These are phyloP conservation scores for Ophiostoma quercus DNA, from an alignment of 2,329 filamentous ascomycete species.

Conservation along the genomic window DNA sequence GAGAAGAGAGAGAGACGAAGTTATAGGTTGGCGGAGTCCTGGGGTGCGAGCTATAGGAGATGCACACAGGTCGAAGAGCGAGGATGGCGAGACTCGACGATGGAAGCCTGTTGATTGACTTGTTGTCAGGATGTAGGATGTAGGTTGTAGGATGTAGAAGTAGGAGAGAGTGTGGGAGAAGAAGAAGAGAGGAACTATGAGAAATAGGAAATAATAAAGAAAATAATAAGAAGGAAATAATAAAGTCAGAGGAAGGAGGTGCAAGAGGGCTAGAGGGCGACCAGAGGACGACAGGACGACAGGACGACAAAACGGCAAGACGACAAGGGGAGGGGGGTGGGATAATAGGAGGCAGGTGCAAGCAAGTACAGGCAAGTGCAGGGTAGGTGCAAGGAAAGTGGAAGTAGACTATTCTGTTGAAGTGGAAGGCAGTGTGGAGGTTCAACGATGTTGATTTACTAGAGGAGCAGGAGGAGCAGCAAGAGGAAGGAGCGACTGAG, in stretches of 20 bases:
- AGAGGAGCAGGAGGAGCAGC: background rate
- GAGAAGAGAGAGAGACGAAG: background rate
- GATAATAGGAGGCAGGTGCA: constrained; percentile 6
- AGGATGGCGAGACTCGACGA: constrained; percentile 13
- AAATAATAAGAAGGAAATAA: background rate
- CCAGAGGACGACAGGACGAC: background rate
- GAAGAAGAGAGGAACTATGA: background rate
- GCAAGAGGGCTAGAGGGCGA: background rate
- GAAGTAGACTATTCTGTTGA: background rate
- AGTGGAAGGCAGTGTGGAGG: constrained; percentile 15
- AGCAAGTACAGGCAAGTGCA: constrained; percentile 3
- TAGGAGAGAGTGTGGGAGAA: background rate
- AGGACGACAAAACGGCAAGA: background rate
- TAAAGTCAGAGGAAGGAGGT: background rate
- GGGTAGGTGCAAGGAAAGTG: constrained; percentile 14
- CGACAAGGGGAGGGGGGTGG: background rate
- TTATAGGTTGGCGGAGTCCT: constrained; percentile 12
- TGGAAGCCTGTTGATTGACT: background rate
- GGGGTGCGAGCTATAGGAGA: constrained; percentile 11
- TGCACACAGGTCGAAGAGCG: constrained; percentile 12
- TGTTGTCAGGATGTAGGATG: background rate
- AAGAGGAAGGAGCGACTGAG: constrained; percentile 18
- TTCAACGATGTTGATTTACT: constrained; percentile 7
- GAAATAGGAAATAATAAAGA: background rate
- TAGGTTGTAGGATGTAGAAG: background rate